A percentile compares a stretch with the other conserved stretches of the same genome.
Evolutionary conservation across 345 rosid genomes (phyloP).

Genomic region (Melaleuca quinquenervia): DNA sequence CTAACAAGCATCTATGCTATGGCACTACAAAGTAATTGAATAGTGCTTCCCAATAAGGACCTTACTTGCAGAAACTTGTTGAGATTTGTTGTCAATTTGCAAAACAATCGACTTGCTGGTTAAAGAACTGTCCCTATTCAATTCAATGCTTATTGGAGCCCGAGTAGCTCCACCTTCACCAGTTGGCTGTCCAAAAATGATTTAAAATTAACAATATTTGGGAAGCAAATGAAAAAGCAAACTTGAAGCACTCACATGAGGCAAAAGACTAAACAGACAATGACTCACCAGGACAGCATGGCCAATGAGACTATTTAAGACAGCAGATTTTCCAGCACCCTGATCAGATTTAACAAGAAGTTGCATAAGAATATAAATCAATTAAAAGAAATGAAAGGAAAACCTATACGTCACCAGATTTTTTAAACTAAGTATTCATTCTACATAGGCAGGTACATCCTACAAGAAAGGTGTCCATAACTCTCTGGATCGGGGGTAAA

Average conservation of each 20-base stretch:
- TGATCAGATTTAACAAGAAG: slow-evolving; percentile 7
- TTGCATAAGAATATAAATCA: not conserved
- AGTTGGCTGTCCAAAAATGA: slow-evolving; percentile 51
- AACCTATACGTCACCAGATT: not conserved
- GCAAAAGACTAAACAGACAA: not conserved
- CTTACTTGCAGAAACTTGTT: slow-evolving; percentile 90
- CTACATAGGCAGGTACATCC: not conserved
- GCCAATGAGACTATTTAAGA: slow-evolving; percentile 80
- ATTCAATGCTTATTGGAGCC: slow-evolving; percentile 77
- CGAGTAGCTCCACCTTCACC: slow-evolving; percentile 98
- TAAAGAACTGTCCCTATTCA: slow-evolving; percentile 56
- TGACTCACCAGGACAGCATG: slow-evolving; percentile 81
- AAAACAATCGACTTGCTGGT: slow-evolving; percentile 76
- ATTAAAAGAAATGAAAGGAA: not conserved
- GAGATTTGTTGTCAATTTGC: slow-evolving; percentile 82
- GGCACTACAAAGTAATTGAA: not conserved
- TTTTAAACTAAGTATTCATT: not conserved
- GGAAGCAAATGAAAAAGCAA: not conserved
- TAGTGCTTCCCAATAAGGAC: not conserved
- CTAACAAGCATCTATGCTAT: not conserved
- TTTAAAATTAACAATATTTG: not conserved
- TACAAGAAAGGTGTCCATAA: not conserved
- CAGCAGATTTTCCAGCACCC: slow-evolving; percentile 98
- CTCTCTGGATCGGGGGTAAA: not conserved
- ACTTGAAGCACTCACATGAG: not conserved